Conservation (phyloP, 768 basidiomycete genomes). For the Clitopilus hobsonii region DNA sequence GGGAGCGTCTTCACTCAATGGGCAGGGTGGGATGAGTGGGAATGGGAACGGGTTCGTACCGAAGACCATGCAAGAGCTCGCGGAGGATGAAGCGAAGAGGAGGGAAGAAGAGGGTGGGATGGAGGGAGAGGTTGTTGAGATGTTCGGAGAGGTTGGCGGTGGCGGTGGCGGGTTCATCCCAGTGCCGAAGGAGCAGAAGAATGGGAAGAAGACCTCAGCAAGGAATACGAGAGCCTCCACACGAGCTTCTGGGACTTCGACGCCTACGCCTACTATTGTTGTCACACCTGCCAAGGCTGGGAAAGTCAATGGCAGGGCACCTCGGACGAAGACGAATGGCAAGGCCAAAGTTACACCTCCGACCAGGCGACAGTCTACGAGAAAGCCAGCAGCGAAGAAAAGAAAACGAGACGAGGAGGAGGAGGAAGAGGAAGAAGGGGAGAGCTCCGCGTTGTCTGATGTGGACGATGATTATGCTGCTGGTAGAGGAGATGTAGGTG, state of each 20-base stretch:
- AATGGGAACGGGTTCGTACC: too few relatives aligned
- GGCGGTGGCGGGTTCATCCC: too few relatives aligned
- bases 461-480: conserved; percentile 9
- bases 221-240: conserved; percentile 4
- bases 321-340: neutral
- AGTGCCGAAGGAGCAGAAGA: neutral
- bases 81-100: conserved; percentile 35
- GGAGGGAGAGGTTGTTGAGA: conserved; percentile 3
- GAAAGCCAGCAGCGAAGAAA: conserved; percentile 10
- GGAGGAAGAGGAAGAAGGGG: conserved; percentile 13
- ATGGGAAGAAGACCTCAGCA: conserved; percentile 6
- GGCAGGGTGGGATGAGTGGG: too few relatives aligned
- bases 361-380: conserved; percentile 3
- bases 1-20: conserved; percentile 6
- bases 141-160: conserved; percentile 2
- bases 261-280: conserved; percentile 1
- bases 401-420: conserved; percentile 7
- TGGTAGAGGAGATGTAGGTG: too few relatives aligned
- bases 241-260: conserved; percentile 6
- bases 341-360: too few relatives aligned
- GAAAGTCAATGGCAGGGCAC: neutral
- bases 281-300: neutral
- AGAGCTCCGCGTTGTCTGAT: conserved; percentile 11
- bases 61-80: conserved; percentile 65
- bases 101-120: conserved; percentile 3